Evolutionary conservation across 352 stramenopile genomes (phyloP), one percentile per base, ranked within the genome.

Genomic region (Phytophthora aleatoria): DNA sequence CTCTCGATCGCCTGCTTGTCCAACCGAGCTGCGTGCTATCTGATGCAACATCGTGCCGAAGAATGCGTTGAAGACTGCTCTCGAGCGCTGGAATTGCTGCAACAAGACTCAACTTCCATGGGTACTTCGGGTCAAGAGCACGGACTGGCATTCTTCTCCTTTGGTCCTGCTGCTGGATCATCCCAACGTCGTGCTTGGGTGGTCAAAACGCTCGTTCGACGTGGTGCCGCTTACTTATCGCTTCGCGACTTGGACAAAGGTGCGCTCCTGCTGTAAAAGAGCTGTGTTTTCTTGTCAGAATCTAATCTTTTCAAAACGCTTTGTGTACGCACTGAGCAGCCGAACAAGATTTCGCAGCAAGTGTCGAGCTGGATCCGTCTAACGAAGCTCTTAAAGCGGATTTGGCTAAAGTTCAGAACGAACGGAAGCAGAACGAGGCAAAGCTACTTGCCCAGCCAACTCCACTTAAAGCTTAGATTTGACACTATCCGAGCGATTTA

Each of bases 1-100:
- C 62, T 83, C 10, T 89, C 83, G 6, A 79, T 94, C 30, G 79
- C 84, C 16, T 91, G 81, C 44, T 59, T 95, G 5, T 92, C 86
- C 9, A 94, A 94, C 55, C 81, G 86, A 36, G 86, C 86, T 13
- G 81, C 81, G 11, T 92, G 84, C 38, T 87, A 79, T 15, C 50
- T 93, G 28, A 63, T 86, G 31, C 67, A 73, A n/a, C 58, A 84
- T n/a, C 67, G 78, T n/a, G 67, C 68, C 1, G 59, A 72, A 30
- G 35, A 75, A 49, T 95, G 84, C 31, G 58, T 92, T 12, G 43
- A 80, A 47, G 86, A 95, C 59, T 95, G 84, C 50, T 73, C 77
- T 3, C 44, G 28, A 15, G 84, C 86, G 0, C 64, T 95, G 5
- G 62, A 74, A 33, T 49, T 93, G 11, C 57, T 95, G 2, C 83